Conservation (phyloP, 2,329 filamentous ascomycete genomes). For the Xylariaceae sp. region DNA sequence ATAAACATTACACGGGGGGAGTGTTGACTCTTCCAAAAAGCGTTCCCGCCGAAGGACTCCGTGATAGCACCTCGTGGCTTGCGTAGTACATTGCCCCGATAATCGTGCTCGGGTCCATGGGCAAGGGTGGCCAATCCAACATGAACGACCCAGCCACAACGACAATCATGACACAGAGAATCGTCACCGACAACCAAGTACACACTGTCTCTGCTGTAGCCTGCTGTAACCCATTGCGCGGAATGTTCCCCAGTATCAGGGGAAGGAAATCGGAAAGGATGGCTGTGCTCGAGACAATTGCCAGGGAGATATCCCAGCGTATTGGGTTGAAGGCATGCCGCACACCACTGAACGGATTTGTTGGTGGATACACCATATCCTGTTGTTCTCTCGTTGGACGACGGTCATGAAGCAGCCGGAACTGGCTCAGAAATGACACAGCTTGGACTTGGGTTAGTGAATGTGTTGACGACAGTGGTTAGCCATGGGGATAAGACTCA, state of each 20-base stretch:
- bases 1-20: too few relatives aligned
- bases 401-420: conserved; percentile 33
- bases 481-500: conserved; percentile 14
- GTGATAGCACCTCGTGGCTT: conserved; percentile 4
- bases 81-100: conserved; percentile 43
- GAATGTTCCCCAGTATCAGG: conserved; percentile 43
- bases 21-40: too few relatives aligned
- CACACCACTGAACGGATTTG: conserved; percentile 43
- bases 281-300: conserved; percentile 35
- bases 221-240: conserved; percentile 40
- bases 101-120: conserved; percentile 42
- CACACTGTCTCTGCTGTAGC: conserved; percentile 36
- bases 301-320: conserved; percentile 34
- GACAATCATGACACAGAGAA: conserved; percentile 39
- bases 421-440: conserved; percentile 41
- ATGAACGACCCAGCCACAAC: conserved; percentile 37
- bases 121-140: conserved; percentile 39
- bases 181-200: conserved; percentile 32
- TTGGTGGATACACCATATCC: conserved; percentile 33
- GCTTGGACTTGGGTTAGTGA: conserved; percentile 24
- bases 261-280: conserved; percentile 46
- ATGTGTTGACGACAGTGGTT: neutral
- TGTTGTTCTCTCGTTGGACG: conserved; percentile 35
- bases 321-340: conserved; percentile 29
- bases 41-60: neutral